Evolutionary conservation across 1,284 basidiomycete species (phyloP).

Genomic region (Trametes pubescens): DNA sequence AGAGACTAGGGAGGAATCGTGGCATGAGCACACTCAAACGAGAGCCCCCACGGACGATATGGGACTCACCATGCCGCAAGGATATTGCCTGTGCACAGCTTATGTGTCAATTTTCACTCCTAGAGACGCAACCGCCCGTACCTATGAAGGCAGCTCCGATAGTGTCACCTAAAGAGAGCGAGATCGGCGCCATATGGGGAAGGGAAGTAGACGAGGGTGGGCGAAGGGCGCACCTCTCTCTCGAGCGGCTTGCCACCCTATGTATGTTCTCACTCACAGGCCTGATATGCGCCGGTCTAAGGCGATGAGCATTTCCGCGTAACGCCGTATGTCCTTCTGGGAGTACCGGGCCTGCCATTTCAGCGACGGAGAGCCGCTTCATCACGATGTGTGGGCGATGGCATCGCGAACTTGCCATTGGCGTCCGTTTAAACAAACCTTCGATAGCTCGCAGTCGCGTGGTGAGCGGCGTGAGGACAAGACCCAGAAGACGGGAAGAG

Average conservation of each 20-base stretch:
- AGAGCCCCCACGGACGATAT: background rate
- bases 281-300: background rate
- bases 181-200: background rate
- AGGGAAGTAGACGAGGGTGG: background rate
- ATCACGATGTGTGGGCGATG: background rate
- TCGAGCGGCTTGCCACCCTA: background rate
- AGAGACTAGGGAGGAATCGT: background rate
- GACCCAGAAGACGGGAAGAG: background rate
- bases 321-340: background rate
- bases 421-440: too few relatives aligned
- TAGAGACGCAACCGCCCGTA: background rate
- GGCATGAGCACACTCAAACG: background rate
- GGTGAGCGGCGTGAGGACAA: background rate
- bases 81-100: constrained; percentile 16
- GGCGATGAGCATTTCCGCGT: background rate
- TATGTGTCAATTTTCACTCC: background rate
- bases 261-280: background rate
- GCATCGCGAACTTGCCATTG: background rate
- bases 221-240: background rate
- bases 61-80: constrained; percentile 13
- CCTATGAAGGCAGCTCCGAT: constrained; percentile 28
- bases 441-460: background rate
- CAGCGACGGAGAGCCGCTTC: background rate
- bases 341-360: background rate
- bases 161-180: constrained; percentile 9